Evolutionary conservation across 257 asterid genomes (phyloP), one percentile per base, ranked within the genome.

Genomic region (Nicotiana tomentosiformis): DNA sequence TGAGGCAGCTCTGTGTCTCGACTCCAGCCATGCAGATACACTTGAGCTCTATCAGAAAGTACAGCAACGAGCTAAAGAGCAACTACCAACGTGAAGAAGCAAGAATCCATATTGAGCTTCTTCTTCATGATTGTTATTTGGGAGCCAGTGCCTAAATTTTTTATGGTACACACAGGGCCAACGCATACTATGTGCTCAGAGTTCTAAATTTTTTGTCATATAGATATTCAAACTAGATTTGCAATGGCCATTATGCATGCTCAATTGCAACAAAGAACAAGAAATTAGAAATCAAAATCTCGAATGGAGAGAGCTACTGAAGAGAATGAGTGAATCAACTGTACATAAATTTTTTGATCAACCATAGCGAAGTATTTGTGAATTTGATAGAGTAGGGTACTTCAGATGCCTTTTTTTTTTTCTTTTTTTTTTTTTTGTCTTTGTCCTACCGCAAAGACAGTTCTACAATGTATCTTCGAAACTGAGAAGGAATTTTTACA

Each of bases 1-100:
- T 81, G 94, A 94, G 88, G 99, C 97, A 18, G 96, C 93, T n/a
- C 93, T 96, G 11, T 93, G 96, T 83, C 97, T 96, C 30, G 98
- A 93, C 81, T 97, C 96, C 23, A 87, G 85, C 80, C 98, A 96
- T 70, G 18, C 86, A 1, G 97, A 93, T 67, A 88, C 99, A 30
- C 67, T 92, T 0, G 97, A 94, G 81, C 97, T 95, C 64, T 89
- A 90, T 84, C 84, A 55, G 39, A 95, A 85, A 87, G 87, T 93
- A 77, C 85, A 77, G 83, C 91, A 88, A 62, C 87, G 88, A 66
- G 84, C 70, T 18, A 86, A 81, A 23, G 93, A 92, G 81, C 90
- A 92, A 85, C 85, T 43, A 77, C 83, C 70, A 58, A 87, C 84
- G 78, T 86, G 88, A 90, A 77, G 88, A 65, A 84, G 89, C 43